These are phyloP conservation scores for Plenodomus tracheiphilus DNA, from an alignment of 2,329 filamentous ascomycete species.

Conservation along the genomic window DNA sequence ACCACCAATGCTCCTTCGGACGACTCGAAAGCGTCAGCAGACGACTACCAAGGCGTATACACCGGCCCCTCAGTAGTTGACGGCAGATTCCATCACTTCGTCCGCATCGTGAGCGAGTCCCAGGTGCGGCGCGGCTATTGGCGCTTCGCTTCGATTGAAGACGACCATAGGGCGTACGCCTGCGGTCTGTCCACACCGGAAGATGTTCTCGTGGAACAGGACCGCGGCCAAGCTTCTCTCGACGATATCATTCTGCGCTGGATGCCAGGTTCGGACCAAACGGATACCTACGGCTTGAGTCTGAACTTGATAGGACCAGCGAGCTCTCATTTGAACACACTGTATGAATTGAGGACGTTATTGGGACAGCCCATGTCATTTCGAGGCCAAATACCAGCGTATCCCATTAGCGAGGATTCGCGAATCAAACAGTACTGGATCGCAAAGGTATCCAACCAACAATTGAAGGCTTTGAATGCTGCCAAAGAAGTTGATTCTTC, in stretches of 20 bases:
- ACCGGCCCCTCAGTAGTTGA: conserved; percentile 2
- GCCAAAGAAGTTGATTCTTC: neutral
- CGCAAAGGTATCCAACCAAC: neutral
- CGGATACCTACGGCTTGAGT: neutral
- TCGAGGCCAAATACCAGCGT: conserved; percentile 14
- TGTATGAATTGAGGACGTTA: conserved; percentile 15
- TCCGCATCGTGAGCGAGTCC: neutral
- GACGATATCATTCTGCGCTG: conserved; percentile 20
- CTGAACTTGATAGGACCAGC: conserved; percentile 13
- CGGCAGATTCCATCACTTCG: conserved; percentile 15
- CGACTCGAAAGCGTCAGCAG: neutral
- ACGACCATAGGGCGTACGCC: conserved; percentile 16
- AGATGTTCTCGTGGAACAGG: conserved; percentile 14
- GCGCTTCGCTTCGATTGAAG: conserved; percentile 13
- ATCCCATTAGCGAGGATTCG: conserved; percentile 9
- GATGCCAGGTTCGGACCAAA: conserved; percentile 15
- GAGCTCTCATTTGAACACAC: conserved; percentile 11
- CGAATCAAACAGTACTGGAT: conserved; percentile 11
- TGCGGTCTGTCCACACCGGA: conserved; percentile 19
- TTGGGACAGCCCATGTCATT: conserved; percentile 14
- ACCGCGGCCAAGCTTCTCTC: conserved; percentile 7
- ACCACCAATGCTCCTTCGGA: neutral
- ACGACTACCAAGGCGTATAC: conserved; percentile 17
- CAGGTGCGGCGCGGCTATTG: conserved; percentile 17
- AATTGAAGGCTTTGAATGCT: neutral